These are phyloP conservation scores for Diddensiella transvaalensis DNA, from an alignment of 805 yeast species.

Conservation along the genomic window DNA sequence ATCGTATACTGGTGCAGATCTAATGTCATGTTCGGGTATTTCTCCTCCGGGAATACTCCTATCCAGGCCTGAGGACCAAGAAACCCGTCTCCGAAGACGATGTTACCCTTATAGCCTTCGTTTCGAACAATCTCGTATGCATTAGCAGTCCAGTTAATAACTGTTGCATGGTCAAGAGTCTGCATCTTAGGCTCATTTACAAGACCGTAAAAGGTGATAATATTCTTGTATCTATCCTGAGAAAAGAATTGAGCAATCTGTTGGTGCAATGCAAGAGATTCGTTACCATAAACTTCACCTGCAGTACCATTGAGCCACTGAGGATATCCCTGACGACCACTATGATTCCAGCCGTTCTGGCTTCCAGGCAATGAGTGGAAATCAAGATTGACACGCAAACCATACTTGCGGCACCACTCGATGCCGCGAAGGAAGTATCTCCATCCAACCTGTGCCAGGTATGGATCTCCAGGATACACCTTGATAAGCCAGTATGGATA, in stretches of 20 bases:
- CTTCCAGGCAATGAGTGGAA: conserved; percentile 82
- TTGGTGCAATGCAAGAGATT: conserved; percentile 51
- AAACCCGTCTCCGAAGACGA: conserved; percentile 78
- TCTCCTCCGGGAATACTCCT: conserved; percentile 42
- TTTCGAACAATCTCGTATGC: conserved; percentile 55
- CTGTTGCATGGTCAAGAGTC: conserved; percentile 53
- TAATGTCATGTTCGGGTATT: conserved; percentile 61
- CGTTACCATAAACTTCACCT: conserved; percentile 38
- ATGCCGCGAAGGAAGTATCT: conserved; percentile 60
- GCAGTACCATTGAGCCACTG: conserved; percentile 44
- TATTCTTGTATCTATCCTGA: conserved; percentile 53
- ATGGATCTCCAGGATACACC: conserved; percentile 41
- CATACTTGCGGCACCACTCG: conserved; percentile 60
- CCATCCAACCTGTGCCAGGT: conserved; percentile 57
- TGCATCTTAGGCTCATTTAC: conserved; percentile 66
- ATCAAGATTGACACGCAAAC: conserved; percentile 68
- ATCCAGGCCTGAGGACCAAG: conserved; percentile 60
- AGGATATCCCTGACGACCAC: conserved; percentile 55
- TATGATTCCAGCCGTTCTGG: conserved; percentile 82
- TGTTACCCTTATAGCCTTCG: conserved; percentile 46
- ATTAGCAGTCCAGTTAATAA: conserved; percentile 50
- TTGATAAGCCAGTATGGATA: conserved; percentile 80
- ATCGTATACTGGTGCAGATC: conserved; percentile 90
- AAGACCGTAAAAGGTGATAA: conserved; percentile 74
- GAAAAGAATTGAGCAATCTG: conserved; percentile 63